Evolutionary conservation across 371 early-diverging fungal species (phyloP).

Genomic region (Chytridium lagenaria): DNA sequence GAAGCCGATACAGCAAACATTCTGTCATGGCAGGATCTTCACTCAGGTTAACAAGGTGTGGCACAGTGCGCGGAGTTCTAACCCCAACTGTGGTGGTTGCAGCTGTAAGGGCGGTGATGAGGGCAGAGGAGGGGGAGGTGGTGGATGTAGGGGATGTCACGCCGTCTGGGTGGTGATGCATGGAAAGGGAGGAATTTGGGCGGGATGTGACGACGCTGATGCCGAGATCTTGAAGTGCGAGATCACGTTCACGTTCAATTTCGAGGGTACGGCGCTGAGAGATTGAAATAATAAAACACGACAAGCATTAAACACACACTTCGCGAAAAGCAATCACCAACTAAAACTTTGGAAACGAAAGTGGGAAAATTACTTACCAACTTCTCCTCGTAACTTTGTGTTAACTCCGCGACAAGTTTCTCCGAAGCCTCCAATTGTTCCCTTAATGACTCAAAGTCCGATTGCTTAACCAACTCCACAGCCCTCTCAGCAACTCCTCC

Average conservation of each 20-base stretch:
- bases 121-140: neutral
- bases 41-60: constrained; percentile 88
- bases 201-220: neutral
- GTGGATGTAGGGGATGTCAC: neutral
- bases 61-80: constrained; percentile 80
- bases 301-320: too few relatives aligned
- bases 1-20: constrained; percentile 86
- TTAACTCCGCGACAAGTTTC: constrained; percentile 78
- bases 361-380: neutral
- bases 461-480: neutral
- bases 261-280: constrained; percentile 2
- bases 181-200: neutral
- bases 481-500: constrained; percentile 7
- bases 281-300: too few relatives aligned
- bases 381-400: constrained; percentile 80
- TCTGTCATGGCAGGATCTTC: constrained; percentile 90
- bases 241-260: constrained; percentile 10
- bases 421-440: constrained; percentile 87
- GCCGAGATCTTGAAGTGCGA: constrained; percentile 2
- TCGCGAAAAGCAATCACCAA: too few relatives aligned
- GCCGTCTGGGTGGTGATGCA: neutral
- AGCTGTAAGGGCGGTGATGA: neutral
- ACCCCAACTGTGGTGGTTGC: constrained; percentile 69
- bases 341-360: neutral
- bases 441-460: constrained; percentile 32